Conservation (phyloP, 2,329 filamentous ascomycete genomes). For the Exophiala sp. region DNA sequence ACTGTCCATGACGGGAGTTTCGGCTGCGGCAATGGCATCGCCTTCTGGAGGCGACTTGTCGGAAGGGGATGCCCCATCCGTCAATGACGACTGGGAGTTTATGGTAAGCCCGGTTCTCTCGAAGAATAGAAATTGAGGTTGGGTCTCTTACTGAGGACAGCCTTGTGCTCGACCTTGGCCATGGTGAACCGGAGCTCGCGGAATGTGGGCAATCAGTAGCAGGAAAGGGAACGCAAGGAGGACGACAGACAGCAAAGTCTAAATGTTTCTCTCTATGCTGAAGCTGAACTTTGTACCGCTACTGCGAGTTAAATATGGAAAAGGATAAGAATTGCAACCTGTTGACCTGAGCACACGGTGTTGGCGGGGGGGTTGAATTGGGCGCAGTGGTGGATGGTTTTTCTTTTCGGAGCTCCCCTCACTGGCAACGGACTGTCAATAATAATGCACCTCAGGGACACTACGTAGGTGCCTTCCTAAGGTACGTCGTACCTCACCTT, state of each 20-base stretch:
- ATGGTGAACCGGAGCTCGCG: constrained; percentile 37
- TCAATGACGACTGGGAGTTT: constrained; percentile 83
- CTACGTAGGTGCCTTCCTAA: too few relatives aligned
- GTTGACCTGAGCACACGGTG: not conserved
- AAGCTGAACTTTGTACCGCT: not conserved
- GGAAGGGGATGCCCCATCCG: constrained; percentile 87
- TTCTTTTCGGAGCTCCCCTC: not conserved
- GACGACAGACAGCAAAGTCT: not conserved
- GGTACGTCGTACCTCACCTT: too few relatives aligned
- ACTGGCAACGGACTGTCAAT: too few relatives aligned
- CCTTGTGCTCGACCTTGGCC: constrained; percentile 63
- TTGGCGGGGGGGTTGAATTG: constrained; percentile 1
- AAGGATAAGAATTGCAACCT: constrained; percentile 1
- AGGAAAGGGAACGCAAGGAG: not conserved
- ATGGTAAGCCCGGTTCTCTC: constrained; percentile 32
- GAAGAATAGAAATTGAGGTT: constrained; percentile 25
- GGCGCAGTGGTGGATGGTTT: not conserved
- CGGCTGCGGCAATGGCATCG: constrained; percentile 88
- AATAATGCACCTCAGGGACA: too few relatives aligned
- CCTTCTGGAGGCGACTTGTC: constrained; percentile 76
- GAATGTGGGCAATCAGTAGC: not conserved
- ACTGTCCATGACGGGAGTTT: constrained; percentile 91
- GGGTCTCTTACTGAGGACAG: constrained; percentile 55
- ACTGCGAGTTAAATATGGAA: not conserved
- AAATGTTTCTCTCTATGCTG: not conserved